Evolutionary conservation across 345 rosid genomes (phyloP).

Genomic region (Eucalyptus albens): DNA sequence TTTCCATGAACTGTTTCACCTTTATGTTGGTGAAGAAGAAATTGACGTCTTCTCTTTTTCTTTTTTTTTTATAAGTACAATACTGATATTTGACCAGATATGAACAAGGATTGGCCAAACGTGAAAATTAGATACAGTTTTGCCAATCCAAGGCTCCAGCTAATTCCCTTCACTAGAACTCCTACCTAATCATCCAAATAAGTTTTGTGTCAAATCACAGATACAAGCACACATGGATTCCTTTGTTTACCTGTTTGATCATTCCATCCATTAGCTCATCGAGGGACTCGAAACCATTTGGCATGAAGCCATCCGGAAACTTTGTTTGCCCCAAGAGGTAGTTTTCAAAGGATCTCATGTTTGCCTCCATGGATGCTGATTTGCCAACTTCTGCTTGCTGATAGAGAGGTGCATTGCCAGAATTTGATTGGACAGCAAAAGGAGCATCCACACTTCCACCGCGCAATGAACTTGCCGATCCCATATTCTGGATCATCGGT

Average conservation of each 20-base stretch:
- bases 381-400: slow-evolving; percentile 23
- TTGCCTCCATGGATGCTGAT: slow-evolving; percentile 2
- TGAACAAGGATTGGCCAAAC: not conserved
- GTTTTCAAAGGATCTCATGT: slow-evolving; percentile 18
- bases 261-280: slow-evolving; percentile 52
- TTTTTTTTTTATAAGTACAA: not conserved
- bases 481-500: slow-evolving; percentile 4
- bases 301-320: slow-evolving; percentile 24
- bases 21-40: not conserved
- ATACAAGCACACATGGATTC: not conserved
- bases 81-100: not conserved
- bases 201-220: not conserved
- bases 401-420: slow-evolving; percentile 6
- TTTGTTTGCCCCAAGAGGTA: slow-evolving; percentile 23
- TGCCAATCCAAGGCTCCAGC: not conserved
- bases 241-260: slow-evolving; percentile 43
- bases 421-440: slow-evolving; percentile 16
- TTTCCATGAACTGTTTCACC: not conserved
- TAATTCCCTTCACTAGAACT: not conserved
- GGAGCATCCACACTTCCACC: slow-evolving; percentile 16
- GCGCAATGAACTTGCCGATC: slow-evolving; percentile 1
- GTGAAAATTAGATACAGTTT: not conserved
- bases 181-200: not conserved
- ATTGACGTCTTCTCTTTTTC: not conserved
- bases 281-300: slow-evolving; percentile 32